A percentile compares a stretch with the other conserved stretches of the same genome.
These are phyloP conservation scores for Rhinocladiella similis DNA, from an alignment of 2,329 filamentous ascomycete species.

Conservation along the genomic window DNA sequence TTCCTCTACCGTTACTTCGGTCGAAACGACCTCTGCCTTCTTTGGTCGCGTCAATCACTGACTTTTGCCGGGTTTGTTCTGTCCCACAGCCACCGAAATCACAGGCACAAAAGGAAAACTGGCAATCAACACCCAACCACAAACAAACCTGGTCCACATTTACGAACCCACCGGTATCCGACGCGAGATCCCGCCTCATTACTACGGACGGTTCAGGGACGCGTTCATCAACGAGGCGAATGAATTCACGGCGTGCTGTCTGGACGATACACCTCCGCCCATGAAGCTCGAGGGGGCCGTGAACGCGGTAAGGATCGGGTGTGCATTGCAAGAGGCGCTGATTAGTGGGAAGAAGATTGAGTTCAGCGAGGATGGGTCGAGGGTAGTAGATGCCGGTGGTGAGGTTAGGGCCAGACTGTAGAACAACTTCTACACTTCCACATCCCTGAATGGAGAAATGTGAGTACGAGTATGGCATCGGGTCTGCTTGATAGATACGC, in stretches of 20 bases:
- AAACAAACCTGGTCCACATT: constrained; percentile 55
- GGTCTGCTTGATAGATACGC: too few relatives aligned
- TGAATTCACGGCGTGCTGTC: constrained; percentile 60
- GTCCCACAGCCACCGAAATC: constrained; percentile 53
- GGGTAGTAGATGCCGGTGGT: constrained; percentile 31
- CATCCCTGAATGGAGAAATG: too few relatives aligned
- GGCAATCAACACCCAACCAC: constrained; percentile 60
- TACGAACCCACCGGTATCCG: constrained; percentile 56
- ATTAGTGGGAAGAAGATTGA: constrained; percentile 57
- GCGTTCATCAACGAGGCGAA: constrained; percentile 66
- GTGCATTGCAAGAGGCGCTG: constrained; percentile 59
- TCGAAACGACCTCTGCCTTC: too few relatives aligned
- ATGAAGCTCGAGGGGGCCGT: constrained; percentile 60
- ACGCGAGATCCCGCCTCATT: constrained; percentile 61
- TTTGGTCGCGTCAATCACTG: background rate
- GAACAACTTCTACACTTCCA: background rate
- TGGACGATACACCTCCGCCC: constrained; percentile 57
- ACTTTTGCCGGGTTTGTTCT: background rate
- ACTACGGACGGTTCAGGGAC: constrained; percentile 62
- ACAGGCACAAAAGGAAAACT: constrained; percentile 67
- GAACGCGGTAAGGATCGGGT: constrained; percentile 59
- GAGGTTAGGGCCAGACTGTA: background rate
- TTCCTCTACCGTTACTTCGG: too few relatives aligned
- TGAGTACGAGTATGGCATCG: too few relatives aligned
- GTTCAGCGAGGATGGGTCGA: constrained; percentile 57